phyloP scores from a whole-genome alignment of 2,329 filamentous ascomycete species.

The Fusarium austroafricanum region DNA sequence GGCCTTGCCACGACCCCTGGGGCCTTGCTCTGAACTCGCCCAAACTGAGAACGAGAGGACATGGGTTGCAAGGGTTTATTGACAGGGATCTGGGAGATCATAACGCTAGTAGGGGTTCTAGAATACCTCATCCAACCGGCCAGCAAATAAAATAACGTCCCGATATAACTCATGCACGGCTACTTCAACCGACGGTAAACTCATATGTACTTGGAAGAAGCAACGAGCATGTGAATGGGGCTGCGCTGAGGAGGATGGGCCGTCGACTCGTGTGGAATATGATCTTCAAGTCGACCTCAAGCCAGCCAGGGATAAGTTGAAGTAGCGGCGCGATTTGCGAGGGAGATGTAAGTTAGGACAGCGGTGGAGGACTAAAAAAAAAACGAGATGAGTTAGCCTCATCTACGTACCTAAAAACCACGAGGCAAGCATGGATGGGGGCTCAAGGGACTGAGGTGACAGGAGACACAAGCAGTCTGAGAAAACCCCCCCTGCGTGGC shows the following conservation, averaged over 20 bases:
- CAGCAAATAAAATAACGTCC: conserved; percentile 19
- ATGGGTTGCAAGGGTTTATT: conserved; percentile 32
- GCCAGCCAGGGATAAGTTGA: conserved; percentile 4
- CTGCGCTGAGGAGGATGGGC: neutral
- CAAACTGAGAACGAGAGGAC: conserved; percentile 1
- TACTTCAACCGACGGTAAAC: conserved; percentile 7
- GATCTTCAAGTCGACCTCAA: conserved; percentile 18
- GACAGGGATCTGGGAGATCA: conserved; percentile 43
- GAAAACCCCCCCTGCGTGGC: conserved; percentile 14
- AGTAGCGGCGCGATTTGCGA: neutral
- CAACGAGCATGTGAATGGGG: conserved; percentile 3
- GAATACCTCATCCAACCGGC: neutral
- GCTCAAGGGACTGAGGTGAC: conserved; percentile 12
- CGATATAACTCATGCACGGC: conserved; percentile 16
- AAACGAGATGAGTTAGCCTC: neutral
- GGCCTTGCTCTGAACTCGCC: neutral
- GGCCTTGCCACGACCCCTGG: conserved; percentile 15
- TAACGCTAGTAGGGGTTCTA: conserved; percentile 34
- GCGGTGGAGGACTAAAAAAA: conserved; percentile 7
- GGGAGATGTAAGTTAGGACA: neutral
- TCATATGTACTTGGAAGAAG: neutral
- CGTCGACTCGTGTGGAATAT: neutral
- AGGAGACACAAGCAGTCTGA: conserved; percentile 1
- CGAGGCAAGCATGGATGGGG: conserved; percentile 35
- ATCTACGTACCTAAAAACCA: conserved; percentile 26